Base-by-base conservation (phyloP, 2,329 filamentous ascomycete species). In the Colletotrichum orchidophilum region DNA sequence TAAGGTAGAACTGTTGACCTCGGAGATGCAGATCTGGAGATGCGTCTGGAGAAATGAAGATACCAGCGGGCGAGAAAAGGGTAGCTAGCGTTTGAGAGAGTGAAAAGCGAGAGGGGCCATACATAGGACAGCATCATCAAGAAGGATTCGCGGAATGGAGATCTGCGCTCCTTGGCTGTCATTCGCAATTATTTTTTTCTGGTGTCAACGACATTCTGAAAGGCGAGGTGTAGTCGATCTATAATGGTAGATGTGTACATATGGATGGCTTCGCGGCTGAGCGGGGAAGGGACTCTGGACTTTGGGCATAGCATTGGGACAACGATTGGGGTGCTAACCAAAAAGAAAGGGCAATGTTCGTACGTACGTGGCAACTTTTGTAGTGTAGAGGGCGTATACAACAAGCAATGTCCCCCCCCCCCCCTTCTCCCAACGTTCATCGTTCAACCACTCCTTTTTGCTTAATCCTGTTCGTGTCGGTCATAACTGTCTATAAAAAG, bases 271-370 rank as follows among this genome's bases (percentile, higher is more conserved):
- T 62, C 54, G 58, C 50, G 63, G 63, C 53, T 66, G 53, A 72
- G 63, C 31, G 61, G 63, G 46, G 42, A 63, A 70, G 55, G 66
- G 66, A 39, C 46, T 70, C 24, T 73, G 70, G 42, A 53, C 50
- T 52, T 60, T 61, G 50, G 60, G 70, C 66, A 65, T 70, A 52
- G 66, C 60, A 66, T 70, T 50, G 55, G 70, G 60, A 58, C 15
- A 60, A 55, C 61, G 65, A 70, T 18, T 29, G 33, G 70, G 29
- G 31, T 15, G 18, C 35, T 55, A 39, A 50, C 59, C 27, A 18
- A 24, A 55, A 55, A 35, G 21, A 52, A 8, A 18, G 13, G n/a
- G n/a, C n/a, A n/a, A n/a, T n/a, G n/a, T n/a, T n/a, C n/a, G n/a
- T n/a, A n/a, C n/a, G 13, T 50, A 29, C 11, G 54, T 21, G 27